Conservation (phyloP, 495 filamentous ascomycete genomes). For the Lasiosphaeris hirsuta region DNA sequence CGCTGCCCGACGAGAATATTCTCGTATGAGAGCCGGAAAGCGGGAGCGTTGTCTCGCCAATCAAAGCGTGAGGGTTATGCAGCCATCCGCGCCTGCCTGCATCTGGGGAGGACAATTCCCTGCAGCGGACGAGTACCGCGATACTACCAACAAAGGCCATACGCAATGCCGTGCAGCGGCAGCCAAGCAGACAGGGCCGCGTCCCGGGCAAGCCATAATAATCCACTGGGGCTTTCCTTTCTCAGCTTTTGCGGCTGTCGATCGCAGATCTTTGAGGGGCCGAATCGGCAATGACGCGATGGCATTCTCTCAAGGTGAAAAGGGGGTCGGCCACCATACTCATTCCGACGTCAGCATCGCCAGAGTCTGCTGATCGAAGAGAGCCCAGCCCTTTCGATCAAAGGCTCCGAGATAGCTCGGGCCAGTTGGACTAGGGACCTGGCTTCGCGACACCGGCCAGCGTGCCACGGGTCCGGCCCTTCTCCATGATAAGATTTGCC, state of each 20-base stretch:
- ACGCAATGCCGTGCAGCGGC: constrained; percentile 10
- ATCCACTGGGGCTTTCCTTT: background rate
- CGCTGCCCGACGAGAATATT: constrained; percentile 34
- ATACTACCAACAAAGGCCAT: constrained; percentile 6
- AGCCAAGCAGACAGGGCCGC: constrained; percentile 5
- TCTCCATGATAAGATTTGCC: constrained; percentile 2
- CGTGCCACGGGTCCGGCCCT: constrained; percentile 14
- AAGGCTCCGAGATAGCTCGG: background rate
- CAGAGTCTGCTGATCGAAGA: too few relatives aligned
- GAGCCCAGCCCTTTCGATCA: background rate
- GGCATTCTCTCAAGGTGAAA: background rate
- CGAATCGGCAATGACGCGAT: constrained; percentile 3
- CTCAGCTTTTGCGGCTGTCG: background rate
- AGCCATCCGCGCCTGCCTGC: constrained; percentile 11
- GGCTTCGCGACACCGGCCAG: constrained; percentile 3
- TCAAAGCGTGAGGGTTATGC: constrained; percentile 18
- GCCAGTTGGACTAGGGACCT: background rate
- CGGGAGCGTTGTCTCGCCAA: constrained; percentile 16
- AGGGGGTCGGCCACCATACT: background rate
- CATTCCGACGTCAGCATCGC: background rate
- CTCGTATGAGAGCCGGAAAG: constrained; percentile 30
- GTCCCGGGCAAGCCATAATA: background rate
- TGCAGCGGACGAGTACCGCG: background rate
- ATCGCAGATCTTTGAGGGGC: constrained; percentile 15
- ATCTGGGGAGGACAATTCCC: background rate